Evolutionary conservation across 2,329 filamentous ascomycete species (phyloP), one percentile per base, ranked within the genome.

Genomic region (Xylaria sp.): DNA sequence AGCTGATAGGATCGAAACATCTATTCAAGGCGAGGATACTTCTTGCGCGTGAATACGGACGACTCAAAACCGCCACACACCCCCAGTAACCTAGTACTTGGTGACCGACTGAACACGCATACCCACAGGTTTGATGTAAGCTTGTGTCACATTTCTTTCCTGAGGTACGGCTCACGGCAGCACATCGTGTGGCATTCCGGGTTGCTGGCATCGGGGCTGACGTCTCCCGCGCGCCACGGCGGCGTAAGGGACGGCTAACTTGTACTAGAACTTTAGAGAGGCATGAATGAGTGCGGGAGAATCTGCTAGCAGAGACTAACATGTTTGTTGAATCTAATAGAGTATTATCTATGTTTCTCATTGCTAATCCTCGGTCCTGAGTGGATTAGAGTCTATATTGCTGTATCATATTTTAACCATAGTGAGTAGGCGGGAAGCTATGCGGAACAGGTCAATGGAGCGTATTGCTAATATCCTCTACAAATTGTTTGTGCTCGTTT

Each of bases 121-220:
- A 38, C 15, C 51, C 40, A 48, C 49, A 48, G 33, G 26, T 48
- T 40, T 28, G 17, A 11, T 13, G 20, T 26, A 15, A 58, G 26
- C 23, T 38, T 15, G 54, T 48, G 59, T 42, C 46, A 59, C 38
- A 17, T 57, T 51, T 57, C 49, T 62, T 48, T 11, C 36, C 48
- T 33, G 40, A 53, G 36, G 57, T 31, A 38, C 38, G 56, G 53
- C n/a, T 58, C 38, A 58, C 23, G 26, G 56, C 36, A 44, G 38
- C 31, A 42, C 42, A 65, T 65, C 38, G 31, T 20, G 51, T 20
- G 53, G 33, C 56, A 51, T 66, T 40, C 67, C 67, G 67, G 58
- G 65, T 64, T 48, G 59, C 59, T 71, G 68, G 68, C 68, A 63
- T 66, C 68, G 68, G 65, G 63, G 68, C 66, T 71, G 63, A 65